phyloP scores from a whole-genome alignment of 2,329 filamentous ascomycete species.

The Fusarium neocosmosporiellum region DNA sequence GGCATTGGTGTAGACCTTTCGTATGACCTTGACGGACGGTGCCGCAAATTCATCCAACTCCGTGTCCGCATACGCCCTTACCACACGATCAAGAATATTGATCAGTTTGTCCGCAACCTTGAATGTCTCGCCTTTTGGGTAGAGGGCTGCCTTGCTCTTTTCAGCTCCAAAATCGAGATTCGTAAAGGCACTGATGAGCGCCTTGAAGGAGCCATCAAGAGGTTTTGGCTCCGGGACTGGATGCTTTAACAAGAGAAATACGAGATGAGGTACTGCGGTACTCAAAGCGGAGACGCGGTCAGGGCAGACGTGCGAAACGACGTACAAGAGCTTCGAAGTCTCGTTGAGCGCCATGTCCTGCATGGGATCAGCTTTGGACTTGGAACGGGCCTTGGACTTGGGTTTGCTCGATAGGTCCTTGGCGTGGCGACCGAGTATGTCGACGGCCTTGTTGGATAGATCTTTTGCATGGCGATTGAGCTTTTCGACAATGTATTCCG shows the following conservation, averaged over 20 bases:
- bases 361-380: constrained; percentile 64
- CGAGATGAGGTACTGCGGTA: constrained; percentile 74
- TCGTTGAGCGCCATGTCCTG: constrained; percentile 85
- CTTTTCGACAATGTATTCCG: constrained; percentile 73
- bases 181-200: constrained; percentile 82
- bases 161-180: constrained; percentile 77
- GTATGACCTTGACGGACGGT: constrained; percentile 79
- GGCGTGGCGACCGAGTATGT: neutral
- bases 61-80: constrained; percentile 70
- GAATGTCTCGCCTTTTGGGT: constrained; percentile 71
- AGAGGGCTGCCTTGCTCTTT: constrained; percentile 67
- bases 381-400: constrained; percentile 27
- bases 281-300: constrained; percentile 72
- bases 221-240: constrained; percentile 71
- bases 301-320: constrained; percentile 81
- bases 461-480: constrained; percentile 74
- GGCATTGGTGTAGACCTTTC: constrained; percentile 76
- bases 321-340: constrained; percentile 89
- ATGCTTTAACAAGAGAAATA: constrained; percentile 73
- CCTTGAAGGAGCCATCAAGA: constrained; percentile 76
- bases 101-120: constrained; percentile 73
- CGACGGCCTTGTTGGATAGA: constrained; percentile 38
- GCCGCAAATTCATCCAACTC: constrained; percentile 79
- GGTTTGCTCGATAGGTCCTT: neutral
- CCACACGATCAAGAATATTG: constrained; percentile 74